Base-by-base conservation (phyloP, 495 filamentous ascomycete genomes). In the Neurospora sp. region DNA sequence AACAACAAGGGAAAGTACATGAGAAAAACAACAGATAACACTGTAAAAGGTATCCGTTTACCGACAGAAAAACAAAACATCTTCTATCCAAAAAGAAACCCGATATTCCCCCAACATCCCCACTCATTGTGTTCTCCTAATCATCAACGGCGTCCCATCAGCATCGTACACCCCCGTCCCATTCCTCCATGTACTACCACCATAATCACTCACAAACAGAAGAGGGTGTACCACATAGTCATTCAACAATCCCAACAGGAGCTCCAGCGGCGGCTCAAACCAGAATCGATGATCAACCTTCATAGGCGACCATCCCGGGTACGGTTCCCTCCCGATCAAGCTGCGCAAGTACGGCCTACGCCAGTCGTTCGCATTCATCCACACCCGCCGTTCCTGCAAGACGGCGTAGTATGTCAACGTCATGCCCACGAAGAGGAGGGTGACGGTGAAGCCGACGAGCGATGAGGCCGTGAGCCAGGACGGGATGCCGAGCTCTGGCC, bases 311-410 rank as follows among this genome's bases (percentile, higher is more conserved):
- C 73, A 77, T 5, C 16, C 69, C 18, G 70, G 61, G 10, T 76
- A 74, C 45, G 75, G 72, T 35, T 41, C 16, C 48, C 10, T 44
- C 3, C 40, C 18, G 3, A 38, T 38, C 40, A 78, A 41, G 18
- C 76, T 75, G 14, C 18, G 14, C 37, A 76, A 27, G 40, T 79
- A 77, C 6, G 72, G 71, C 2, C 10, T 22, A 22, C 75, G 69
- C 74, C 74, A 77, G 37, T 74, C 71, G 61, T 76, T 79, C 18
- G 18, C 42, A 20, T 37, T 48, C 1, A 74, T 27, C 77, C 77
- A 79, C 40, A 77, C 69, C 4, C 40, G 42, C 4, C 77, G 53
- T 71, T 79, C 77, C 16, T 40, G 44, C 18, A 69, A 37, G 45
- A 79, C 71, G 45, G 77, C 76, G 10, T 72, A 27, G 35, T 72